These are phyloP conservation scores for Parsonsia alboflavescens DNA, from an alignment of 257 asterid species.

Conservation along the genomic window DNA sequence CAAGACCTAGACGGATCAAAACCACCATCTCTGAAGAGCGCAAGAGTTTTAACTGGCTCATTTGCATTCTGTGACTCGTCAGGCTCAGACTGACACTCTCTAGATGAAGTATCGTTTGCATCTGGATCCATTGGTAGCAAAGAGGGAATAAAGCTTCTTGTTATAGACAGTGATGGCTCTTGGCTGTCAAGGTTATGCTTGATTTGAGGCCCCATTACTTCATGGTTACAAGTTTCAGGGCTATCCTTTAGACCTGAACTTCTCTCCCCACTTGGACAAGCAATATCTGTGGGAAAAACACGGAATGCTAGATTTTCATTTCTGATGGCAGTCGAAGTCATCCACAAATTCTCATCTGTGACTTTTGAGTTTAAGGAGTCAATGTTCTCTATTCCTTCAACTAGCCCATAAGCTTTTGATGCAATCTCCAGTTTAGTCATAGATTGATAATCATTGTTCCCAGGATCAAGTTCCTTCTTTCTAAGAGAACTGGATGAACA, in stretches of 20 bases:
- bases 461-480: conserved; percentile 21
- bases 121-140: conserved; percentile 18
- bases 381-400: conserved; percentile 22
- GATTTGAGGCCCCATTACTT: conserved; percentile 15
- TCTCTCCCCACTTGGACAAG: conserved; percentile 7
- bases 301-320: conserved; percentile 17
- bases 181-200: conserved; percentile 11
- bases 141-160: conserved; percentile 17
- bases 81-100: conserved; percentile 8
- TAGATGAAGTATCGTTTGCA: conserved; percentile 5
- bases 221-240: conserved; percentile 14
- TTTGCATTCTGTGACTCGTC: conserved; percentile 28
- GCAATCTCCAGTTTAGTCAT: conserved; percentile 20
- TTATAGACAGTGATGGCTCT: conserved; percentile 9
- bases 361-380: conserved; percentile 17
- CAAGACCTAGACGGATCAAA: conserved; percentile 23
- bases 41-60: conserved; percentile 25
- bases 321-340: conserved; percentile 23
- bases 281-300: conserved; percentile 5
- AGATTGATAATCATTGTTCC: conserved; percentile 14
- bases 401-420: conserved; percentile 14
- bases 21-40: conserved; percentile 24
- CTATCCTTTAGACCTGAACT: conserved; percentile 15
- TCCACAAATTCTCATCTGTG: conserved; percentile 15
- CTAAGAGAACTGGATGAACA: conserved; percentile 18